Evolutionary conservation across 2,329 filamentous ascomycete species (phyloP).

Genomic region (Helminthosporium solani): DNA sequence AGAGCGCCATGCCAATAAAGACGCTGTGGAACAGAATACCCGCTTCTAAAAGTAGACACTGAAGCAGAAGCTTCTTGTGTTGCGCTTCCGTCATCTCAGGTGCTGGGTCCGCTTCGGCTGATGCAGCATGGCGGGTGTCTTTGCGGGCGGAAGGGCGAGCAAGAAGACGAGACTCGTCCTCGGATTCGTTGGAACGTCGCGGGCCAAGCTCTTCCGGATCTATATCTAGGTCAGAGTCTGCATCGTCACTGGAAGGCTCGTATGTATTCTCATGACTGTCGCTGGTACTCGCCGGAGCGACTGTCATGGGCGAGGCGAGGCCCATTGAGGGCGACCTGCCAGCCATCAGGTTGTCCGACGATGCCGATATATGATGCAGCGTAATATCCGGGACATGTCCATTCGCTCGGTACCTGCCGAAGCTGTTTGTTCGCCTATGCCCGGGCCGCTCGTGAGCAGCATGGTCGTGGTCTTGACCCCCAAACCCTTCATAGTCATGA

Average conservation of each 20-base stretch:
- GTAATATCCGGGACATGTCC: constrained; percentile 32
- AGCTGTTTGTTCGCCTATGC: constrained; percentile 37
- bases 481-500: constrained; percentile 55
- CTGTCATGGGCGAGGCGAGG: constrained; percentile 23
- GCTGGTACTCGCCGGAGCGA: constrained; percentile 10
- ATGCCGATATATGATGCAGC: constrained; percentile 30
- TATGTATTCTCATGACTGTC: constrained; percentile 9
- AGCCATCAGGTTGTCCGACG: constrained; percentile 36
- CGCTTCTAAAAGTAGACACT: constrained; percentile 73
- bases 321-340: constrained; percentile 36
- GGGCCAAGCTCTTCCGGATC: constrained; percentile 39
- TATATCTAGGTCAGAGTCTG: constrained; percentile 39
- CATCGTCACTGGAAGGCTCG: constrained; percentile 20
- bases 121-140: constrained; percentile 9
- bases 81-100: constrained; percentile 46
- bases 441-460: constrained; percentile 16
- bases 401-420: constrained; percentile 29
- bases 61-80: constrained; percentile 64
- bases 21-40: constrained; percentile 79
- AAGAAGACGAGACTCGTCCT: constrained; percentile 37
- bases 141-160: constrained; percentile 25
- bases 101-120: constrained; percentile 16
- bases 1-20: constrained; percentile 72
- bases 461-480: constrained; percentile 20
- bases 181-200: constrained; percentile 22